These are phyloP conservation scores for Pyrenophora seminiperda DNA, from an alignment of 2,329 filamentous ascomycete species.

Conservation along the genomic window DNA sequence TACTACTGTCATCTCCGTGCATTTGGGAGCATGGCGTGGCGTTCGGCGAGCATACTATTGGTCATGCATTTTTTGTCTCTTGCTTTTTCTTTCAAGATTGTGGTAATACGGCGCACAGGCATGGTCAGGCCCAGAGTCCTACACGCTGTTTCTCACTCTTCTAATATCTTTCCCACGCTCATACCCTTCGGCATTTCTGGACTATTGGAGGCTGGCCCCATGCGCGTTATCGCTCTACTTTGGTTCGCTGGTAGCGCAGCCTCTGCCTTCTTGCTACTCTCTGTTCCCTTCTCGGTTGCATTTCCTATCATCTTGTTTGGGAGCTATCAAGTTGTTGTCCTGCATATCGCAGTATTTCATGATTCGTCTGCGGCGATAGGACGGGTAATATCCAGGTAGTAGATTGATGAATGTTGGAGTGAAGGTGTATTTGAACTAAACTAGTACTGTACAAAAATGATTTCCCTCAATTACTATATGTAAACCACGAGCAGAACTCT, in stretches of 20 bases:
- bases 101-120: slow-evolving; percentile 44
- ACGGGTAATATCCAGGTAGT: slow-evolving; percentile 23
- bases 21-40: slow-evolving; percentile 45
- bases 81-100: slow-evolving; percentile 26
- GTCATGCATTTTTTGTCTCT: slow-evolving; percentile 12
- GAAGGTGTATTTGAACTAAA: slow-evolving; percentile 22
- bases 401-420: slow-evolving; percentile 27
- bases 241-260: slow-evolving; percentile 28
- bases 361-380: slow-evolving; percentile 30
- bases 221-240: slow-evolving; percentile 36
- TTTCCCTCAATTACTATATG: not conserved
- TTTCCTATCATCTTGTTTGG: slow-evolving; percentile 23
- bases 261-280: slow-evolving; percentile 35
- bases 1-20: slow-evolving; percentile 35
- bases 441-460: slow-evolving; percentile 35
- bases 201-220: slow-evolving; percentile 48
- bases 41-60: slow-evolving; percentile 29
- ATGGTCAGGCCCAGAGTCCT: slow-evolving; percentile 40
- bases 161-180: slow-evolving; percentile 46
- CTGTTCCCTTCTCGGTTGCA: slow-evolving; percentile 27
- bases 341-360: slow-evolving; percentile 48
- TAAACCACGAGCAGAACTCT: not conserved
- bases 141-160: slow-evolving; percentile 38
- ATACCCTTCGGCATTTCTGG: slow-evolving; percentile 46
- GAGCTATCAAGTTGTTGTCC: slow-evolving; percentile 27